These are phyloP conservation scores for Diutina ranongensis DNA, from an alignment of 1,139 yeast genomes.

Conservation along the genomic window DNA sequence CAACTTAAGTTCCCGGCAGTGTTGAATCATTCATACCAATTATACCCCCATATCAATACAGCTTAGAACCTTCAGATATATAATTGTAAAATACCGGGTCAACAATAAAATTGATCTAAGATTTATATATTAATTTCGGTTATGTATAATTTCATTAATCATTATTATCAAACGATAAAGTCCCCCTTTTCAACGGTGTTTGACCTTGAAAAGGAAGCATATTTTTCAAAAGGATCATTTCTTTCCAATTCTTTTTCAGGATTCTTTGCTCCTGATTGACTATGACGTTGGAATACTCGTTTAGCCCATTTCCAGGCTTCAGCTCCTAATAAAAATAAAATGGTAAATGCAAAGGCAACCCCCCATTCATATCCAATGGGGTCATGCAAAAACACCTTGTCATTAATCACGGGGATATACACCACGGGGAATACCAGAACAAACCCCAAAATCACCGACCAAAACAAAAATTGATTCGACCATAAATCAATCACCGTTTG, in stretches of 20 bases:
- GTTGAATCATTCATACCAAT: too few species aligned
- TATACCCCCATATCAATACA: too few species aligned
- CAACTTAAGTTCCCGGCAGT: too few species aligned
- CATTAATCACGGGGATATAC: slow-evolving; percentile 80
- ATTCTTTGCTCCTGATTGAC: slow-evolving; percentile 25
- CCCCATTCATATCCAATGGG: slow-evolving; percentile 83
- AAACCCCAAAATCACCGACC: slow-evolving; percentile 72
- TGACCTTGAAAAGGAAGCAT: slow-evolving; percentile 44
- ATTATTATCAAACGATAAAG: not conserved
- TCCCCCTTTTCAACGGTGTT: slow-evolving; percentile 20
- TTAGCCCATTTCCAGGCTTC: slow-evolving; percentile 62
- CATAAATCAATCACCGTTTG: slow-evolving; percentile 51
- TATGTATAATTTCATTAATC: not conserved
- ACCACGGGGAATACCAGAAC: slow-evolving; percentile 70
- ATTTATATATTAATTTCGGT: too few species aligned
- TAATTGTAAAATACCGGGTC: too few species aligned
- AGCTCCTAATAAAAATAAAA: slow-evolving; percentile 46
- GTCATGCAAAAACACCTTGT: slow-evolving; percentile 62
- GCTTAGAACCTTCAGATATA: too few species aligned
- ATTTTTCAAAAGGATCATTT: slow-evolving; percentile 52
- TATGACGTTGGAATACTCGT: slow-evolving; percentile 40
- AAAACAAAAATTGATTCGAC: slow-evolving; percentile 68
- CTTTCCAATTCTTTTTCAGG: slow-evolving; percentile 54
- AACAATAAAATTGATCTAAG: too few species aligned
- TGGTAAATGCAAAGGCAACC: slow-evolving; percentile 52